Conservation (phyloP, 1,284 basidiomycete species). For the Leccinum subrobustum region DNA sequence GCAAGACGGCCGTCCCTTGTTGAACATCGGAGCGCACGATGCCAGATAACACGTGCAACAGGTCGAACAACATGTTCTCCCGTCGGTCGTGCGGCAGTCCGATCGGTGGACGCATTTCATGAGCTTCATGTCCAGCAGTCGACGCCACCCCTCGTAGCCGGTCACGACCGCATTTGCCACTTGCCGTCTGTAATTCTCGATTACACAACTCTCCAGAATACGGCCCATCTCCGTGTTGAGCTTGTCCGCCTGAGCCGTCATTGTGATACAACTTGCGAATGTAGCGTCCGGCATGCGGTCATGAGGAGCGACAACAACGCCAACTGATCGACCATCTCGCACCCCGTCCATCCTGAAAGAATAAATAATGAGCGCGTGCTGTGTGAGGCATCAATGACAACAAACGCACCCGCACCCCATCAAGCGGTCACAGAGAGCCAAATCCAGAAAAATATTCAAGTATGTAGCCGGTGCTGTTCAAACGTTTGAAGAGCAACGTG, state of each 20-base stretch:
- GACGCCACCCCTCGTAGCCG: slow-evolving; percentile 64
- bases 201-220: slow-evolving; percentile 75
- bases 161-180: slow-evolving; percentile 67
- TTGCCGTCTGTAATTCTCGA: slow-evolving; percentile 82
- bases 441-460: too few species aligned
- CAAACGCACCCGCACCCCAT: too few species aligned
- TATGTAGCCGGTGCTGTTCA: too few species aligned
- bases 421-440: too few species aligned
- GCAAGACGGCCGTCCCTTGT: neutral
- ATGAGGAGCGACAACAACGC: slow-evolving; percentile 69
- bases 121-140: slow-evolving; percentile 56
- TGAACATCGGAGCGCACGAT: slow-evolving; percentile 51
- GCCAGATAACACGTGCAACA: slow-evolving; percentile 76
- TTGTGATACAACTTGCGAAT: slow-evolving; percentile 65
- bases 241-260: slow-evolving; percentile 58
- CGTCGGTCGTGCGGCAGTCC: slow-evolving; percentile 74
- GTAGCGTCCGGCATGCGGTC: slow-evolving; percentile 57
- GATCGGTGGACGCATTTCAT: slow-evolving; percentile 17
- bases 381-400: too few species aligned
- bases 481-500: too few species aligned
- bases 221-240: too few species aligned
- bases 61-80: slow-evolving; percentile 85
- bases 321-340: slow-evolving; percentile 78
- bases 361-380: too few species aligned
- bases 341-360: slow-evolving; percentile 46